phyloP scores from a whole-genome alignment of 2,329 filamentous ascomycete species.

The Aspergillus pseudoviridinutans region DNA sequence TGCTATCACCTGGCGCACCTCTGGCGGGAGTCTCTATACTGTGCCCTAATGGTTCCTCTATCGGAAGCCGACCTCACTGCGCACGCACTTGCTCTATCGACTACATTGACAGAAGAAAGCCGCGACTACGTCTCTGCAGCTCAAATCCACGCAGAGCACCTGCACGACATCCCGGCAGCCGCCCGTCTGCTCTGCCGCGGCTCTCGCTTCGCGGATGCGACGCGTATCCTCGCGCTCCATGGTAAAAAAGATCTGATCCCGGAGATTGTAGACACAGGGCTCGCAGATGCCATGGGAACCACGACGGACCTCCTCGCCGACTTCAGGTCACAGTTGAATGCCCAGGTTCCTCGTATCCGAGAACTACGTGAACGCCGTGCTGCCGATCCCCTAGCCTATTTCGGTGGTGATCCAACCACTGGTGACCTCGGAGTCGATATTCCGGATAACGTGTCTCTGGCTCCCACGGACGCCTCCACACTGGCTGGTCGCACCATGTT shows the following conservation, averaged over 20 bases:
- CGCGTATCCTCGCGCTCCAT: conserved; percentile 66
- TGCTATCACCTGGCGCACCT: conserved; percentile 80
- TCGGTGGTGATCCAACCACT: conserved; percentile 67
- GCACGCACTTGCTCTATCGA: conserved; percentile 71
- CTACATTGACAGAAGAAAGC: conserved; percentile 69
- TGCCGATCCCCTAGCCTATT: conserved; percentile 83
- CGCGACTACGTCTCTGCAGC: conserved; percentile 82
- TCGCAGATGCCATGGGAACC: conserved; percentile 74
- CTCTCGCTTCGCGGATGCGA: conserved; percentile 83
- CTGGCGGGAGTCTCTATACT: conserved; percentile 88
- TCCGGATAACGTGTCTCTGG: conserved; percentile 88
- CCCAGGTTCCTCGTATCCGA: conserved; percentile 79
- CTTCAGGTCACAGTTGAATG: conserved; percentile 77
- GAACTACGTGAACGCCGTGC: conserved; percentile 78
- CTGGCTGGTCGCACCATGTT: conserved; percentile 77
- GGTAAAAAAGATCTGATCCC: conserved; percentile 60
- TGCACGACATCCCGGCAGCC: conserved; percentile 66
- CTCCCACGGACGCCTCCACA: conserved; percentile 78
- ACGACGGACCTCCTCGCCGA: conserved; percentile 91
- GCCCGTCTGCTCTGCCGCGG: conserved; percentile 80
- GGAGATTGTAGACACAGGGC: conserved; percentile 68
- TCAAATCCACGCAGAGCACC: conserved; percentile 75
- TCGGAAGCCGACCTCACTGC: conserved; percentile 57
- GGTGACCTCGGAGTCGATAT: conserved; percentile 60
- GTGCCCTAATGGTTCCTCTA: conserved; percentile 66